These are phyloP conservation scores for Thielaviopsis ethacetica DNA, from an alignment of 2,329 filamentous ascomycete species.

Conservation along the genomic window DNA sequence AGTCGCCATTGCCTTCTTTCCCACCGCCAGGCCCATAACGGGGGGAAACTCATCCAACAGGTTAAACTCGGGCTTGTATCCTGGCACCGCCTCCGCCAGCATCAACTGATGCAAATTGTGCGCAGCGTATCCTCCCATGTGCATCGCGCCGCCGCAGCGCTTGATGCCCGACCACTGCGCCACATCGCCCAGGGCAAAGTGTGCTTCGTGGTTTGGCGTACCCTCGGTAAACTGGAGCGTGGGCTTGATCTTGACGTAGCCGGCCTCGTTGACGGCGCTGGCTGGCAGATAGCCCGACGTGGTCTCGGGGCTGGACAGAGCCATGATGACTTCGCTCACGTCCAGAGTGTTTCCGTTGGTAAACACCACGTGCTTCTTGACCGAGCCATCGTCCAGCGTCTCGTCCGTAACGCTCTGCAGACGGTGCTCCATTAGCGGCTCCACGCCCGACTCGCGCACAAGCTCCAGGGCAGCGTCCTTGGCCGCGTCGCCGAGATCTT, in stretches of 20 bases:
- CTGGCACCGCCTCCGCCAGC: constrained; percentile 24
- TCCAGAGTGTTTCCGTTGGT: constrained; percentile 41
- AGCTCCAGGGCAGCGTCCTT: constrained; percentile 45
- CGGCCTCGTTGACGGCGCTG: constrained; percentile 42
- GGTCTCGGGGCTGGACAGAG: constrained; percentile 46
- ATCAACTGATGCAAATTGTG: constrained; percentile 52
- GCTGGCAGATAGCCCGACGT: constrained; percentile 46
- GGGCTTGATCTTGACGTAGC: constrained; percentile 46
- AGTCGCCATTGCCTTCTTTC: constrained; percentile 51
- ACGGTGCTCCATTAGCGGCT: constrained; percentile 45
- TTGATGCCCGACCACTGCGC: constrained; percentile 63
- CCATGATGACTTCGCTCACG: constrained; percentile 52
- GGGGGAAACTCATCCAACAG: constrained; percentile 38
- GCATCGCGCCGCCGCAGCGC: constrained; percentile 60
- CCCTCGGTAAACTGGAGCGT: constrained; percentile 28
- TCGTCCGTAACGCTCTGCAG: constrained; percentile 32
- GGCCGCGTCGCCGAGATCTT: constrained; percentile 53
- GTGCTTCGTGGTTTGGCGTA: constrained; percentile 39
- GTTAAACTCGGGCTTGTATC: constrained; percentile 27
- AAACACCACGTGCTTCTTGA: constrained; percentile 35
- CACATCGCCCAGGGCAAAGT: constrained; percentile 57
- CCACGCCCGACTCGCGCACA: constrained; percentile 44
- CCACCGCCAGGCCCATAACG: constrained; percentile 56
- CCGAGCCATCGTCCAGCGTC: constrained; percentile 25
- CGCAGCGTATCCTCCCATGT: constrained; percentile 50